phyloP scores from a whole-genome alignment of 768 basidiomycete species.

The Hirschioporus abietinus region DNA sequence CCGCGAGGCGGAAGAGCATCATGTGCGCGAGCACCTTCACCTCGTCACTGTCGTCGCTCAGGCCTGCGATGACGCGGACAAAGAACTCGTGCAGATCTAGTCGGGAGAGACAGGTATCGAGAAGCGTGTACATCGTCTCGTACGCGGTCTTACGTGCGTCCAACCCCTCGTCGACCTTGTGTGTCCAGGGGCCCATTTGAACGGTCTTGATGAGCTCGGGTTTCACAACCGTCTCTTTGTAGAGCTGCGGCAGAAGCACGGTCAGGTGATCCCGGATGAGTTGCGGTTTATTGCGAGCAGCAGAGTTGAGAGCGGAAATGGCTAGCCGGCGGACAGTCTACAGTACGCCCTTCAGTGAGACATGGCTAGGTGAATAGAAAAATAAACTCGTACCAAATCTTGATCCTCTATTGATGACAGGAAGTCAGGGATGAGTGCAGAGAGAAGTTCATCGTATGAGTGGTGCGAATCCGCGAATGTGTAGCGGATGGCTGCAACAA shows the following conservation, averaged over 20 bases:
- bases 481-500: constrained; percentile 87
- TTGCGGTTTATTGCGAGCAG: constrained; percentile 91
- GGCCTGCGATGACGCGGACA: constrained; percentile 70
- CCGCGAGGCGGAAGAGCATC: constrained; percentile 87
- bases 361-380: constrained; percentile 4
- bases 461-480: constrained; percentile 83
- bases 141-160: constrained; percentile 96
- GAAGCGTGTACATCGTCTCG: constrained; percentile 93
- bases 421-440: constrained; percentile 86
- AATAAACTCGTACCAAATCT: constrained; percentile 60
- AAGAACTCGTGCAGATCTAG: constrained; percentile 88
- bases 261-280: constrained; percentile 82
- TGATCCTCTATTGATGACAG: constrained; percentile 83
- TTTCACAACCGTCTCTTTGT: constrained; percentile 80
- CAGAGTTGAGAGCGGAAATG: constrained; percentile 87
- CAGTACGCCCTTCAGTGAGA: constrained; percentile 1
- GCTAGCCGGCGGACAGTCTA: constrained; percentile 90
- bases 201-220: constrained; percentile 80
- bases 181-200: constrained; percentile 96
- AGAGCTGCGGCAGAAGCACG: constrained; percentile 73
- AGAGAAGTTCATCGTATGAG: constrained; percentile 86
- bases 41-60: constrained; percentile 89
- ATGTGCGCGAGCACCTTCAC: constrained; percentile 96
- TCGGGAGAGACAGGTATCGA: constrained; percentile 86
- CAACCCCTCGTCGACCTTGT: constrained; percentile 94